Evolutionary conservation across 2,329 filamentous ascomycete species (phyloP).

Genomic region (Aureobasidium lini): DNA sequence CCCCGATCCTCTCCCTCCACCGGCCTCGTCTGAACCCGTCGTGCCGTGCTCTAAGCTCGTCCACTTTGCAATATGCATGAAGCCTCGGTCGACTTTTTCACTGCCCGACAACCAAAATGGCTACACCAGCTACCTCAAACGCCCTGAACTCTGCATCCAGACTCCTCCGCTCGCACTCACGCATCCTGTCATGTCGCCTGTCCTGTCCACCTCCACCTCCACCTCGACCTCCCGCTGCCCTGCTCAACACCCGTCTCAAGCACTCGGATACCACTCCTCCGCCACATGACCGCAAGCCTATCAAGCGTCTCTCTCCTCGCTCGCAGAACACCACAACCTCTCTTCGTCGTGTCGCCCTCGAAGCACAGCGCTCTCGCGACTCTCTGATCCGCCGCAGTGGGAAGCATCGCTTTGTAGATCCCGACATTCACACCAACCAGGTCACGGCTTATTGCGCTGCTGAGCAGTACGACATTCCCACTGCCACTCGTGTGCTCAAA

Average conservation of each 20-base stretch:
- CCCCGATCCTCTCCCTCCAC: too few relatives aligned
- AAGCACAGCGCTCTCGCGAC: slow-evolving; percentile 61
- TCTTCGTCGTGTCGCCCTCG: slow-evolving; percentile 74
- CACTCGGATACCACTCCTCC: neutral
- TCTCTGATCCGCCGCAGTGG: slow-evolving; percentile 44
- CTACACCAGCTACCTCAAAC: too few relatives aligned
- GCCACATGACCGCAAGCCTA: neutral
- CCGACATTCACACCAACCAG: slow-evolving; percentile 39
- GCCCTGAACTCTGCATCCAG: neutral
- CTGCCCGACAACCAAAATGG: too few relatives aligned
- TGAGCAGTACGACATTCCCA: slow-evolving; percentile 56
- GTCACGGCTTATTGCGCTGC: slow-evolving; percentile 61
- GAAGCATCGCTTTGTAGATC: slow-evolving; percentile 37
- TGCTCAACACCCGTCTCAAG: neutral
- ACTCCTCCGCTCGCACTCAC: neutral
- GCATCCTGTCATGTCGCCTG: neutral
- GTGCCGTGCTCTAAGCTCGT: too few relatives aligned
- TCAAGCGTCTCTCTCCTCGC: slow-evolving; percentile 42
- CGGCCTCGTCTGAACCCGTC: too few relatives aligned
- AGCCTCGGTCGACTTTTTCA: too few relatives aligned
- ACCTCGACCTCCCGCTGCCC: neutral
- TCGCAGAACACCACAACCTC: slow-evolving; percentile 60
- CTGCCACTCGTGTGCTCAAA: slow-evolving; percentile 50
- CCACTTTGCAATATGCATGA: too few relatives aligned
- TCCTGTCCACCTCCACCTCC: neutral